Evolutionary conservation across 2,329 filamentous ascomycete species (phyloP).

Genomic region (Apiospora pterosperma): DNA sequence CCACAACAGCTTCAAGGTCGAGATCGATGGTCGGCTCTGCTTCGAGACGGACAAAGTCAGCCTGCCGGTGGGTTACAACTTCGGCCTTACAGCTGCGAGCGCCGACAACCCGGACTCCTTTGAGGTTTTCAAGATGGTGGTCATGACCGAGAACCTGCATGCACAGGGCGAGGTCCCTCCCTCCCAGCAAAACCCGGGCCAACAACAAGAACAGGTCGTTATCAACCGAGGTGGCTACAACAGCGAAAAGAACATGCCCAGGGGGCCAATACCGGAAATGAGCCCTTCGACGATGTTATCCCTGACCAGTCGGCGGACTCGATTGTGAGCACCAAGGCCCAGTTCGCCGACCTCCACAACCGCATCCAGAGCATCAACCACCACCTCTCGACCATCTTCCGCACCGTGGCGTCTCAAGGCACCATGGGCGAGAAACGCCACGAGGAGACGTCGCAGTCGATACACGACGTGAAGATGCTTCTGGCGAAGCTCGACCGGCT

Average conservation of each 20-base stretch:
- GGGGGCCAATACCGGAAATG: constrained; percentile 16
- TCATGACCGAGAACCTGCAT: constrained; percentile 54
- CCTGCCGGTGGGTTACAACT: constrained; percentile 76
- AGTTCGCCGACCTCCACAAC: constrained; percentile 83
- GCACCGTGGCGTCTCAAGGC: constrained; percentile 48
- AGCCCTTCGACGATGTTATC: constrained; percentile 37
- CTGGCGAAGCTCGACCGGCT: constrained; percentile 43
- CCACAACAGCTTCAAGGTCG: constrained; percentile 66
- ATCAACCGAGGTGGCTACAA: constrained; percentile 21
- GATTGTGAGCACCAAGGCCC: constrained; percentile 49
- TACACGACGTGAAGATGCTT: constrained; percentile 44
- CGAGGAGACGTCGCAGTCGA: constrained; percentile 46
- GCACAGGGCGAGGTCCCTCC: constrained; percentile 28
- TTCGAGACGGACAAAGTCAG: constrained; percentile 79
- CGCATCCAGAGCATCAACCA: constrained; percentile 73
- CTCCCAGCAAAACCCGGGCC: constrained; percentile 30
- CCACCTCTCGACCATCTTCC: constrained; percentile 61
- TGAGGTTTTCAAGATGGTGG: constrained; percentile 83
- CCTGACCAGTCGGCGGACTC: constrained; percentile 45
- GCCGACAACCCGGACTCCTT: constrained; percentile 93
- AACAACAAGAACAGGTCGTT: constrained; percentile 23
- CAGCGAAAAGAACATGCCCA: constrained; percentile 15
- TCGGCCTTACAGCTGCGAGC: constrained; percentile 84
- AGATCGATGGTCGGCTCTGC: constrained; percentile 75
- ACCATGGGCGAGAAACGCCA: constrained; percentile 53